phyloP scores from a whole-genome alignment of 768 basidiomycete species.

The Trametes maxima region DNA sequence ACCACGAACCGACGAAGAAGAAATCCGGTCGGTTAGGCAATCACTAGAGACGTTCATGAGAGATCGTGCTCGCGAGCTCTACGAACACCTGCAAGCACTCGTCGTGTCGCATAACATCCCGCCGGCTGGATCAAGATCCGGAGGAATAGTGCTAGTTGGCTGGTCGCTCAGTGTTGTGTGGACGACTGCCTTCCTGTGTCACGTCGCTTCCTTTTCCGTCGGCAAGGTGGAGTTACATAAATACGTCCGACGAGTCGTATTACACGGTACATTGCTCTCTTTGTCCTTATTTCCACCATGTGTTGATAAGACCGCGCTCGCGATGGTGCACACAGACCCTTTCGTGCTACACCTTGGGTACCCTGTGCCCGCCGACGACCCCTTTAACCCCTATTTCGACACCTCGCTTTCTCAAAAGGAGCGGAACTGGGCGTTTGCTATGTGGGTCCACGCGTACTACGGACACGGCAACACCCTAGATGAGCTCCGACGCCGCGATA shows the following conservation, averaged over 20 bases:
- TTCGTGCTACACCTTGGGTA: conserved; percentile 2
- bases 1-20: neutral
- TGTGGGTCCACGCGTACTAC: conserved; percentile 8
- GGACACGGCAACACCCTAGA: neutral
- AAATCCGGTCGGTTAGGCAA: neutral
- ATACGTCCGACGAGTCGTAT: conserved; percentile 11
- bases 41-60: conserved; percentile 11
- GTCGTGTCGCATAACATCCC: conserved; percentile 9
- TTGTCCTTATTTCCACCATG: no score
- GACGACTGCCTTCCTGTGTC: conserved; percentile 12
- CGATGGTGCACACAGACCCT: neutral
- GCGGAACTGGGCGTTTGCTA: neutral
- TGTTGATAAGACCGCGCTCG: no score
- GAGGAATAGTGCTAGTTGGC: conserved; percentile 13
- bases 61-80: conserved; percentile 10
- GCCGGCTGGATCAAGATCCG: neutral
- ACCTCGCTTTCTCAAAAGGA: conserved; percentile 8
- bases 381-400: conserved; percentile 5
- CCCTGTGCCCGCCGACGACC: neutral
- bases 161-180: conserved; percentile 18
- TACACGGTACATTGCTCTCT: no score
- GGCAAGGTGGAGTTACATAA: neutral
- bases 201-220: conserved; percentile 1
- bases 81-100: conserved; percentile 1
- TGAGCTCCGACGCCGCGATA: neutral